phyloP scores from a whole-genome alignment of 1,139 yeast genomes.

The Suhomyces chickasaworum region DNA sequence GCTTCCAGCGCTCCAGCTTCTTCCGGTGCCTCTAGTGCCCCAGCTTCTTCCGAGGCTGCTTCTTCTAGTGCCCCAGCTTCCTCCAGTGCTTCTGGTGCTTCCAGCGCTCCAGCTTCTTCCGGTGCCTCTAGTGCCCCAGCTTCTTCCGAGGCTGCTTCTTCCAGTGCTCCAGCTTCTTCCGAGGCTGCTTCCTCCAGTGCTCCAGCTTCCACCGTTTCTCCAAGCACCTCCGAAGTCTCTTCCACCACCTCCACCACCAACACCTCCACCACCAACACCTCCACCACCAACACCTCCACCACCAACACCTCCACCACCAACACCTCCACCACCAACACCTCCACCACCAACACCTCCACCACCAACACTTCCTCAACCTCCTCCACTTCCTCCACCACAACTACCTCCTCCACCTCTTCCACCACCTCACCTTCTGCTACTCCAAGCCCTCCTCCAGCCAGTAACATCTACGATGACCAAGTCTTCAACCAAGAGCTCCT shows the following conservation, averaged over 20 bases:
- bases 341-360: neutral
- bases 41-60: neutral
- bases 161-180: too few relatives aligned
- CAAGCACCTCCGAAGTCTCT: neutral
- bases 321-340: neutral
- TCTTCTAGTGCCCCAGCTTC: slow-evolving; percentile 6
- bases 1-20: neutral
- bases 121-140: slow-evolving; percentile 4
- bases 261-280: neutral
- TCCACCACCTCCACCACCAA: neutral
- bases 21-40: neutral
- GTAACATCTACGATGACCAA: slow-evolving; percentile 13
- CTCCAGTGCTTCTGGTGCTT: slow-evolving; percentile 9
- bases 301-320: neutral
- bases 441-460: slow-evolving; percentile 12
- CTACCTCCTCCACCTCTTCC: slow-evolving; percentile 3
- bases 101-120: slow-evolving; percentile 2
- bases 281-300: neutral
- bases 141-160: slow-evolving; percentile 3
- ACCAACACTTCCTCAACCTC: slow-evolving; percentile 6
- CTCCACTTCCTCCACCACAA: slow-evolving; percentile 9
- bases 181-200: neutral
- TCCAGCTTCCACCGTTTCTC: neutral
- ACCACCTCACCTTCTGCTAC: slow-evolving; percentile 2
- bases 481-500: slow-evolving; percentile 33